phyloP scores from a whole-genome alignment of 73 alveolate species.

The Breviolum minutum region DNA sequence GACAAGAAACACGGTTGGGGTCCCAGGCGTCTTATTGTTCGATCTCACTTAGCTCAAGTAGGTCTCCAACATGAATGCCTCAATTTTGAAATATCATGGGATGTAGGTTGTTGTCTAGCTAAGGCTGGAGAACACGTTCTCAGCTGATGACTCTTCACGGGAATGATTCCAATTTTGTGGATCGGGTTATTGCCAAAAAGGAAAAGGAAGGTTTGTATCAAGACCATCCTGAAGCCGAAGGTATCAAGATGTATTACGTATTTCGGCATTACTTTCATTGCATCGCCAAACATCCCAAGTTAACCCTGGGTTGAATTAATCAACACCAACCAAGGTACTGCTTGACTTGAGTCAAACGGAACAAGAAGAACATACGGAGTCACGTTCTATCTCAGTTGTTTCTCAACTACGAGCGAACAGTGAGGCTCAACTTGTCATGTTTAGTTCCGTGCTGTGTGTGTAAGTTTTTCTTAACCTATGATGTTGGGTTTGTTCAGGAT shows the following conservation, averaged over 20 bases:
- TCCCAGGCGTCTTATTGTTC: neutral
- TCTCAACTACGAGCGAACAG: neutral
- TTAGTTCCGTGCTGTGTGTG: no score
- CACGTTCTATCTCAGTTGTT: neutral
- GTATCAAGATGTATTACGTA: neutral
- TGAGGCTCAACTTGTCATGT: neutral
- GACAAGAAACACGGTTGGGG: conserved; percentile 2
- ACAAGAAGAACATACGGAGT: neutral
- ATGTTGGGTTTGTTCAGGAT: no score
- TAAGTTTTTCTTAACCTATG: no score
- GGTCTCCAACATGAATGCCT: no score
- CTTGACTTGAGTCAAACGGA: neutral
- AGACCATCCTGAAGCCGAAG: neutral
- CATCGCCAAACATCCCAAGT: no score
- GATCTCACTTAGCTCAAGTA: neutral
- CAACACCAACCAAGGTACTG: neutral
- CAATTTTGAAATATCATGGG: no score
- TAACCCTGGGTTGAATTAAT: no score
- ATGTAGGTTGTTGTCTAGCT: no score
- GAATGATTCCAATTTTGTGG: neutral
- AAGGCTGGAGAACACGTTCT: neutral
- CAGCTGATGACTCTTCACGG: neutral
- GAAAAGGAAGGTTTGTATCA: neutral
- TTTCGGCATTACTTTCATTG: no score
- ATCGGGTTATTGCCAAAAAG: neutral